Base-by-base conservation (phyloP, 805 yeast species). In the Saturnispora serradocipensis region DNA sequence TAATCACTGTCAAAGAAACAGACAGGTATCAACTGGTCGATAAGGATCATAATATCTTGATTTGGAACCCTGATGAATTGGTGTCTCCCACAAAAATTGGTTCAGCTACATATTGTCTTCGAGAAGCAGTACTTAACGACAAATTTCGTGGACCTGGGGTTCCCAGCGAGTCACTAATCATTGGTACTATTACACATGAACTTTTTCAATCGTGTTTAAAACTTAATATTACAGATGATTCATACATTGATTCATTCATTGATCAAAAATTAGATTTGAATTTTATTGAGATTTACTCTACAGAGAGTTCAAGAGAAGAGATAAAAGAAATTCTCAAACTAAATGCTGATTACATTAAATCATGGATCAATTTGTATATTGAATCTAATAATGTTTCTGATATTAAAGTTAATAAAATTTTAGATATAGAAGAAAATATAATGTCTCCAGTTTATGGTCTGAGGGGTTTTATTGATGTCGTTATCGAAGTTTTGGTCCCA, bases 381-480 rank as follows among this genome's bases (percentile, higher is more conserved):
- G 59, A 55, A 36, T 20, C 27, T n/a, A 25, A 52, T 6, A 27
- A 20, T 16, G 27, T 40, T 2, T 64, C 76, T 1, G 67, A 68
- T 10, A 71, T 82, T 42, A 72, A 83, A 0, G 80, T 86, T 0
- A 71, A 78, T 15, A 81, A 83, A 52, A 77, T 89, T 8, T 70
- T 88, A 34, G 96, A 87, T 61, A 79, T 88, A 9, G 99, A 93
- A 66, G 97, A 93, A 60, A 86, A 82, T 59, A 83, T 93, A 13
- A 82, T 95, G 88, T 88, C 97, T 0, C 96, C 97, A 0, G 76
- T 79, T 62, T 89, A 77, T 69, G 99, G 99, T 0, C 67, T 93
- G 8, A 80, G 88, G 58, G 99, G 99, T 0, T 79, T 84, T 58
- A 80, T 90, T 16, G 99, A 93, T 69, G 96, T 84, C 3, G 88